Percentiles rank a stretch among this genome's conserved stretches.
These are phyloP conservation scores for Plectosphaerella sp. DNA, from an alignment of 2,329 filamentous ascomycete species.

Conservation along the genomic window DNA sequence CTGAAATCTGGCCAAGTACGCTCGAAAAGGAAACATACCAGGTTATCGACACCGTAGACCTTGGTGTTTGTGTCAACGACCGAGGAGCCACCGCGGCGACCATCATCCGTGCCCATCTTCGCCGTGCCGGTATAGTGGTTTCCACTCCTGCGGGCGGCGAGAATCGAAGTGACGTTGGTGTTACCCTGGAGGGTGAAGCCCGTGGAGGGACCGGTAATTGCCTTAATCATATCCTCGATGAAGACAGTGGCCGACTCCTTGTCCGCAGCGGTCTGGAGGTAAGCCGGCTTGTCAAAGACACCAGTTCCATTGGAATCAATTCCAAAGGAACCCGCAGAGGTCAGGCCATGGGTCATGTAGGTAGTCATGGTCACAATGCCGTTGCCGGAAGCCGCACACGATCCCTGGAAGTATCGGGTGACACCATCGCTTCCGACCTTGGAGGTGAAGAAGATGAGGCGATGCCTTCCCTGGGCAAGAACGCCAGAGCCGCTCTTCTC, in stretches of 20 bases:
- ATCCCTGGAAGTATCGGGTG: constrained; percentile 37
- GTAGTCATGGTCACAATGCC: constrained; percentile 41
- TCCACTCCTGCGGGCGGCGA: background rate
- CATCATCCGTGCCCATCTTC: constrained; percentile 40
- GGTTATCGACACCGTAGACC: constrained; percentile 56
- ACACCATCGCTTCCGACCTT: constrained; percentile 33
- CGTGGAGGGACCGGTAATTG: background rate
- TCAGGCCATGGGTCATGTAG: constrained; percentile 46
- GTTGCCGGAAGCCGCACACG: constrained; percentile 35
- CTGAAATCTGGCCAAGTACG: no score
- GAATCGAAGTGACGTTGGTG: background rate
- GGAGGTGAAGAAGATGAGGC: constrained; percentile 43
- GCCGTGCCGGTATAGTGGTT: constrained; percentile 3
- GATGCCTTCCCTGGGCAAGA: constrained; percentile 38
- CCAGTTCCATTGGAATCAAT: constrained; percentile 21
- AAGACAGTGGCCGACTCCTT: background rate
- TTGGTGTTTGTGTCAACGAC: constrained; percentile 54
- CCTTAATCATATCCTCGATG: background rate
- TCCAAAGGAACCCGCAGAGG: constrained; percentile 39
- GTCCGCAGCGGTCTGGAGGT: constrained; percentile 28
- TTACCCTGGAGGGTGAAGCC: background rate
- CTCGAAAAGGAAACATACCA: constrained; percentile 17
- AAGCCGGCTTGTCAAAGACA: constrained; percentile 31
- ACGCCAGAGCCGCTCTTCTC: constrained; percentile 28
- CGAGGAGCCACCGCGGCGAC: constrained; percentile 38